Percentiles rank a stretch among this genome's conserved stretches.
These are phyloP conservation scores for Ogataea sp. DNA, from an alignment of 805 yeast species.

Conservation along the genomic window DNA sequence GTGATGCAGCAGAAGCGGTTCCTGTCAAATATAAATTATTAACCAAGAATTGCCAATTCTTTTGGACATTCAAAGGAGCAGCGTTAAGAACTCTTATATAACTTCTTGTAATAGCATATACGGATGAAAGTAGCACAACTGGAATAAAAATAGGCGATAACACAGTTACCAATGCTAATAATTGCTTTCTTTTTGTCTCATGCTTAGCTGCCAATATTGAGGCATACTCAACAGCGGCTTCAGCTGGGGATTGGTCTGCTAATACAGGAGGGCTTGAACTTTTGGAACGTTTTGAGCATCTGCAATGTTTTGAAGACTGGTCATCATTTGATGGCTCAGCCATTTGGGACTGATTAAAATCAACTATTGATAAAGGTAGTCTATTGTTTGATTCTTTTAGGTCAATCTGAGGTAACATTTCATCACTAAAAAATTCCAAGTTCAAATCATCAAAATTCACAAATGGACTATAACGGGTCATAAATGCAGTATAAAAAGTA, in stretches of 20 bases:
- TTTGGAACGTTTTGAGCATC: too few species aligned
- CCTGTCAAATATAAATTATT: background rate
- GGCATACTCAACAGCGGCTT: too few species aligned
- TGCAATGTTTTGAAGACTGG: too few species aligned
- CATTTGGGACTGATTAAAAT: conserved; percentile 17
- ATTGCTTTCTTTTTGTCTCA: background rate
- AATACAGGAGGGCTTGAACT: too few species aligned
- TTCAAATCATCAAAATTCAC: conserved; percentile 39
- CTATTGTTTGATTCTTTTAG: conserved; percentile 26
- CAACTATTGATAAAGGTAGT: conserved; percentile 41
- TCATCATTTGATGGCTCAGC: too few species aligned
- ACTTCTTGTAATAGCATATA: background rate
- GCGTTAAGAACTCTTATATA: background rate
- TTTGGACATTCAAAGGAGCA: background rate
- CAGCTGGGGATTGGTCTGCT: too few species aligned
- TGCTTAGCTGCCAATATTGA: background rate
- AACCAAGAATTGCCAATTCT: background rate
- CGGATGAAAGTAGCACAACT: background rate
- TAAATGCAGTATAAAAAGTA: conserved; percentile 76
- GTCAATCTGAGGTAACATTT: conserved; percentile 27
- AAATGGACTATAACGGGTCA: conserved; percentile 70
- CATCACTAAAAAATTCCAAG: conserved; percentile 37
- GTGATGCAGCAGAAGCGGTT: background rate
- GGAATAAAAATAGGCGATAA: background rate
- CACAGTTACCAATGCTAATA: background rate